Base-by-base conservation (phyloP, 192 early-diverging fungal genomes). In the Gigaspora rosea region DNA sequence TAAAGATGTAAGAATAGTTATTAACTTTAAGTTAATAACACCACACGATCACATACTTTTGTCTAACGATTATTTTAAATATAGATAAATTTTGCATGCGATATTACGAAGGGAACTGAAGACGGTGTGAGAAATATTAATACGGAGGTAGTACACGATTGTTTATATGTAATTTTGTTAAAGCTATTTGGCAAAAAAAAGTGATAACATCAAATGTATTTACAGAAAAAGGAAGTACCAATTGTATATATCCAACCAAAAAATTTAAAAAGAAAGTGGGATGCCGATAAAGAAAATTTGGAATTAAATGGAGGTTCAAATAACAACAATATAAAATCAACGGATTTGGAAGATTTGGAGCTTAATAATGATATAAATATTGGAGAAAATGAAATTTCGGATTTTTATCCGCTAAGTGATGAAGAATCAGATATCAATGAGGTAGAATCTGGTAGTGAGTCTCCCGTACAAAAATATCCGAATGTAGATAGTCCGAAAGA, bases 81-180 rank as follows among this genome's bases (percentile, higher is more conserved):
- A 68, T 22, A 68, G 47, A n/a, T 68, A 49, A 68, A 64, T 11
- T 16, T 68, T 48, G 16, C 66, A 8, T 5, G 11, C 20, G 10
- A 2, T 68, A 68, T 68, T 16, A 9, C 41, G 48, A 16, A 68
- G 47, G 66, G 47, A 18, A 68, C 66, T 68, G 20, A 68, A 68
- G 48, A 46, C 8, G 56, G 59, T 47, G 47, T 74, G 72, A 62
- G 46, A 61, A 73, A 73, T 73, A 41, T 73, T 48, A 73, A 73
- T 73, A 61, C 11, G 41, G 20, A 62, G 47, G 18, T 61, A 41
- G 0, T 27, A 11, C 62, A 11, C 62, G 72, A 62, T 48, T 10
- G 6, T 68, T 68, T 68, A 68, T 48, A 68, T 68, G 8, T 61
- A 41, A 74, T 8, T 47, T 74, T 74, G 41, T 49, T 62, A 49